Evolutionary conservation across 805 yeast species (phyloP), one percentile per base, ranked within the genome.

Genomic region (Kuraishia piskuri): DNA sequence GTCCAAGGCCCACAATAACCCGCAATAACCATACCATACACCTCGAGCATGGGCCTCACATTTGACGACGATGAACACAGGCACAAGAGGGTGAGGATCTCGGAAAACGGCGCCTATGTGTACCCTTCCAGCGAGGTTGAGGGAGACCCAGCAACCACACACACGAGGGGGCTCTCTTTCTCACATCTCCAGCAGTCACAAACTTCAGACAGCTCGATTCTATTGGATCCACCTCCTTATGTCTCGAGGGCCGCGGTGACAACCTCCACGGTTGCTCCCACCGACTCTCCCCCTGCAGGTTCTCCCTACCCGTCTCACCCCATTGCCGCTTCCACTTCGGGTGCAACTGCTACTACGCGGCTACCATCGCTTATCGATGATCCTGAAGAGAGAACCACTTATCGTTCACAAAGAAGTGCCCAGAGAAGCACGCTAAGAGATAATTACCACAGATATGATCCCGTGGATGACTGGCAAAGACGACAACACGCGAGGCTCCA

Each of bases 31-130:
- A 45, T 9, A 37, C 24, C n/a, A 10, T 14, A 36, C 49, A 23
- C 24, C n/a, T 22, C 10, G 9, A 48, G 24, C 23, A 56, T 56
- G 58, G 58, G 58, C 7, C 49, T 56, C 3, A 46, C 44, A 24
- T 40, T 36, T 12, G 56, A 55, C 23, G 55, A 51, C 9, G 52
- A 50, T 10, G 51, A 46, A 12, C 37, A 24, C 2, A 20, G 54
- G 22, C 51, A 22, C 23, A 57, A 57, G 44, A 47, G 59, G 52
- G 59, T 57, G 5, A 51, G 59, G 47, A 57, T 57, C 9, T 53
- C 56, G 12, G 59, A 57, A 47, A 44, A 50, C 23, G 56, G 58
- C 12, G 51, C 52, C n/a, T 50, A 51, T 19, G 53, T 55, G 12
- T 48, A 51, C 25, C 53, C 52, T 20, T n/a, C 54, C 22, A 14